Evolutionary conservation across 1,284 basidiomycete species (phyloP).

Genomic region (Cerioporus squamosus): DNA sequence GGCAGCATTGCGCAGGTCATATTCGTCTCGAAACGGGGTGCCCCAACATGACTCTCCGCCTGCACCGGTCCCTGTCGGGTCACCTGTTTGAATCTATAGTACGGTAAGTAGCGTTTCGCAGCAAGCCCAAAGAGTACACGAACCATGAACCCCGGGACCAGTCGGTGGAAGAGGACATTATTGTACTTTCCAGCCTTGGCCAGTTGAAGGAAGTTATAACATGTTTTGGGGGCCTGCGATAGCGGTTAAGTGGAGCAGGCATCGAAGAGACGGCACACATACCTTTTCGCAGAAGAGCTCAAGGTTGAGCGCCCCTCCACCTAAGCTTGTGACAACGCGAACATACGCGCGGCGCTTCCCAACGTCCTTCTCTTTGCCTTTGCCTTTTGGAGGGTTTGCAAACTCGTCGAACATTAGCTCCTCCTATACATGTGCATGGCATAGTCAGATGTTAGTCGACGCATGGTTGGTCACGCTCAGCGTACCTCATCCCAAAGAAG

Average conservation of each 20-base stretch:
- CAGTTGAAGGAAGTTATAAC: conserved; percentile 96
- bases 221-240: conserved; percentile 89
- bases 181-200: conserved; percentile 92
- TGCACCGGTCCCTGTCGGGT: conserved; percentile 94
- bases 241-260: neutral
- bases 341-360: conserved; percentile 90
- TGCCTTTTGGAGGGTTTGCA: conserved; percentile 73
- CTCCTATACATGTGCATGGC: conserved; percentile 49
- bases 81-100: conserved; percentile 87
- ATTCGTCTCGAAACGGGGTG: conserved; percentile 93
- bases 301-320: conserved; percentile 84
- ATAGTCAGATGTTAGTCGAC: neutral
- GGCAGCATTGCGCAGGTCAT: conserved; percentile 82
- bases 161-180: conserved; percentile 87
- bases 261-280: neutral
- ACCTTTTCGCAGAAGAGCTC: conserved; percentile 94
- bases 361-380: conserved; percentile 91
- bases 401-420: conserved; percentile 94
- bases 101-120: neutral
- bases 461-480: conserved; percentile 3
- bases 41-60: conserved; percentile 97
- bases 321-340: conserved; percentile 88
- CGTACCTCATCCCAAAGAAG: conserved; percentile 87
- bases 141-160: conserved; percentile 98
- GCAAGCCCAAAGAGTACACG: neutral